phyloP scores from a whole-genome alignment of 116 monocot genomes.

The Papilionanthe hybrid region DNA sequence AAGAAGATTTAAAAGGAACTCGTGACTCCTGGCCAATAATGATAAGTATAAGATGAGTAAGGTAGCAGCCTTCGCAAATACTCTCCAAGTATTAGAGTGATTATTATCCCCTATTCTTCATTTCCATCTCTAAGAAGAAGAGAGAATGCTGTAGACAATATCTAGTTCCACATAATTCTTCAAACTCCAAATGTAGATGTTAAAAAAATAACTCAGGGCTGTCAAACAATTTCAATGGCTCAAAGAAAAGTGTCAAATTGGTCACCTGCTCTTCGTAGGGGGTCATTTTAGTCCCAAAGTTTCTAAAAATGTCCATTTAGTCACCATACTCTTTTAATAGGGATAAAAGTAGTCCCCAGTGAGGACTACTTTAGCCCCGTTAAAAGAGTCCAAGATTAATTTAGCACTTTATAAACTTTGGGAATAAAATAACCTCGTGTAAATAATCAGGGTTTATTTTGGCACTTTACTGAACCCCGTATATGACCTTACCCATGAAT shows the following conservation, averaged over 20 bases:
- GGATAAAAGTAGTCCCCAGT: too few species aligned
- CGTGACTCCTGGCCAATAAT: neutral
- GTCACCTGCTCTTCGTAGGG: too few species aligned
- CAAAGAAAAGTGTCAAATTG: neutral
- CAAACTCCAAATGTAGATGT: neutral
- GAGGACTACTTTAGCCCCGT: too few species aligned
- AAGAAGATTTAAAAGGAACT: neutral
- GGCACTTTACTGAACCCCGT: neutral
- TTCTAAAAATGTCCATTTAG: too few species aligned
- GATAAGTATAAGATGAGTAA: neutral
- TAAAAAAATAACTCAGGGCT: neutral
- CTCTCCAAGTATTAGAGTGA: neutral
- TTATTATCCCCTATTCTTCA: neutral
- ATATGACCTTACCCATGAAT: neutral
- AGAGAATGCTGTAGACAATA: neutral
- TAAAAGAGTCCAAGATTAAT: too few species aligned
- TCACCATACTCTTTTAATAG: too few species aligned
- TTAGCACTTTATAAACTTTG: too few species aligned
- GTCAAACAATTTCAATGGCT: neutral
- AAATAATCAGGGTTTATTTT: too few species aligned
- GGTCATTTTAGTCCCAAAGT: too few species aligned
- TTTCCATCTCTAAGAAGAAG: neutral
- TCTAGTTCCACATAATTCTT: neutral
- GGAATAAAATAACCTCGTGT: too few species aligned
- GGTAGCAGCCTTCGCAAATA: neutral